Evolutionary conservation across 306 rosid species (phyloP).

Genomic region (Cucumis hystrix): DNA sequence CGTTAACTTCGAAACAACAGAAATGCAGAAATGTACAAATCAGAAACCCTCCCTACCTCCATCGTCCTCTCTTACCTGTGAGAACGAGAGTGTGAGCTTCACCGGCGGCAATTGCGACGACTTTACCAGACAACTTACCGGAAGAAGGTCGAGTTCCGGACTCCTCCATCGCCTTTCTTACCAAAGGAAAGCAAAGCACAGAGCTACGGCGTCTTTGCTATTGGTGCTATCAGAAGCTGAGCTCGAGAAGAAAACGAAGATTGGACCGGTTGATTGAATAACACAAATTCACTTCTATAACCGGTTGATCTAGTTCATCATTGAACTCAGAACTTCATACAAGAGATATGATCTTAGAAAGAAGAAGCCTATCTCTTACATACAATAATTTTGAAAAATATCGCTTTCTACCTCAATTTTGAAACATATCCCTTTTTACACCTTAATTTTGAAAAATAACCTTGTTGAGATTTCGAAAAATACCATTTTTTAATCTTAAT

Average conservation of each 20-base stretch:
- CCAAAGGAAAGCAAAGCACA: neutral
- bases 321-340: neutral
- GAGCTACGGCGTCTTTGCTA: too few relatives aligned
- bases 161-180: slow-evolving; percentile 13
- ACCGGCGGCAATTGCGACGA: slow-evolving; percentile 29
- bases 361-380: too few relatives aligned
- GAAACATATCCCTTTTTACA: too few relatives aligned
- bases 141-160: neutral
- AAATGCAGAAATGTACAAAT: neutral
- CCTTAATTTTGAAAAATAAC: too few relatives aligned
- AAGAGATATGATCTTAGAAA: too few relatives aligned
- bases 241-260: neutral
- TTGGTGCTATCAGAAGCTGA: neutral
- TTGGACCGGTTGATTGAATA: neutral
- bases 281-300: neutral
- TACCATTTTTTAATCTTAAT: too few relatives aligned
- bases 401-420: too few relatives aligned
- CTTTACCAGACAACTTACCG: slow-evolving; percentile 15
- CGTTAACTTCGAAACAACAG: neutral
- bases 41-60: neutral
- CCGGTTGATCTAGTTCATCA: neutral
- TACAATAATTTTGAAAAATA: too few relatives aligned
- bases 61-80: slow-evolving; percentile 17
- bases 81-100: slow-evolving; percentile 50
- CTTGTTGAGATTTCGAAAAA: too few relatives aligned